These are phyloP conservation scores for Hypoxylon sp. DNA, from an alignment of 2,329 filamentous ascomycete genomes.

Conservation along the genomic window DNA sequence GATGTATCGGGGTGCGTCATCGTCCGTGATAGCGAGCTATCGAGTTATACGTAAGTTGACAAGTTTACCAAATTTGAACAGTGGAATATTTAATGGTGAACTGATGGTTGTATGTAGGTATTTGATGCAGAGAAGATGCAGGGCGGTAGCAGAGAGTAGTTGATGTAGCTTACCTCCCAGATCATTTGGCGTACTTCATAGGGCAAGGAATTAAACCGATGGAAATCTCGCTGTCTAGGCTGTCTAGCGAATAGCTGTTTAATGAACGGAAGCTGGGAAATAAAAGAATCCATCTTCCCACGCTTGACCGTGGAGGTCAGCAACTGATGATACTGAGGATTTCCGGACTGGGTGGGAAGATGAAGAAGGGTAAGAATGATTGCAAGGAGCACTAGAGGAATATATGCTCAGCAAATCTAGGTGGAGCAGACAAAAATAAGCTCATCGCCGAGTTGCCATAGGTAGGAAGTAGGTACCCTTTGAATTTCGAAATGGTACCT, in stretches of 20 bases:
- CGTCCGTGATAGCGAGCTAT: constrained; percentile 1
- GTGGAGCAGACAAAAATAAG: background rate
- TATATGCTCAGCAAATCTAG: background rate
- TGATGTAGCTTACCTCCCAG: constrained; percentile 15
- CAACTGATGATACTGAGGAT: too few species aligned
- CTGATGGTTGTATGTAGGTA: background rate
- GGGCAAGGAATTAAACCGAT: constrained; percentile 1
- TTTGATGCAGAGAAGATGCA: background rate
- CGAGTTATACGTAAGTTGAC: background rate
- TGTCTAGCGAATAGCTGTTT: background rate
- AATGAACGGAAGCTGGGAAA: background rate
- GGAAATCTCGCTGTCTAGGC: background rate
- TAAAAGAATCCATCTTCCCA: background rate
- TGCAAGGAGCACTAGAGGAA: background rate
- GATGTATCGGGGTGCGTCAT: background rate
- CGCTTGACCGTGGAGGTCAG: too few species aligned
- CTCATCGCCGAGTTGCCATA: background rate
- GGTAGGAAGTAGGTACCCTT: too few species aligned
- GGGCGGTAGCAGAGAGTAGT: background rate
- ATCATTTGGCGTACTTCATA: background rate
- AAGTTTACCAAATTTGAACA: background rate
- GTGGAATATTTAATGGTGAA: background rate
- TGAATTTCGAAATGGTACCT: background rate
- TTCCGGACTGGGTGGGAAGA: background rate
- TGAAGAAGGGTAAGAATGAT: background rate